Conservation (phyloP, 352 stramenopile genomes). For the Plasmopara viticola region DNA sequence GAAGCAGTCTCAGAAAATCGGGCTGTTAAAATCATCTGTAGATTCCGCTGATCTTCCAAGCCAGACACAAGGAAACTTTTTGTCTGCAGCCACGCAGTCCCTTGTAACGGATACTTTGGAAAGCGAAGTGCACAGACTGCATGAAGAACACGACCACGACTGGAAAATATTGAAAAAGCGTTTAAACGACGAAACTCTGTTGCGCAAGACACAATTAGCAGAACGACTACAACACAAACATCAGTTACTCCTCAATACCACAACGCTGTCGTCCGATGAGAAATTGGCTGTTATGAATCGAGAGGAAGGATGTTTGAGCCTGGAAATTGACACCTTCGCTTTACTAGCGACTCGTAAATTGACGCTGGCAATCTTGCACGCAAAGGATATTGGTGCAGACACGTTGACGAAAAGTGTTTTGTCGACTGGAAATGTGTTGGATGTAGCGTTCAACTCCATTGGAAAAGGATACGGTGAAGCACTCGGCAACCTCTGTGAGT, state of each 20-base stretch:
- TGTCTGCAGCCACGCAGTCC: constrained; percentile 3
- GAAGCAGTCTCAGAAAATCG: constrained; percentile 8
- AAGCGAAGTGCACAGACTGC: constrained; percentile 21
- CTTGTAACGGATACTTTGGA: constrained; percentile 17
- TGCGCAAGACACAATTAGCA: constrained; percentile 27
- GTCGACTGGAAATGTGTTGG: constrained; percentile 13
- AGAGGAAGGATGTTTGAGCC: constrained; percentile 15
- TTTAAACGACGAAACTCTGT: constrained; percentile 25
- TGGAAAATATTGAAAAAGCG: constrained; percentile 25
- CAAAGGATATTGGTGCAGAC: constrained; percentile 8
- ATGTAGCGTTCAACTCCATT: constrained; percentile 14
- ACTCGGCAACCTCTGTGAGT: constrained; percentile 9
- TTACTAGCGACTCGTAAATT: constrained; percentile 11
- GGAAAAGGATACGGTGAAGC: constrained; percentile 16
- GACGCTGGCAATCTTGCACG: constrained; percentile 10
- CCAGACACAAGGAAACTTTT: neutral
- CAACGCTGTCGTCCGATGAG: constrained; percentile 7
- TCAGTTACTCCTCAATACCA: constrained; percentile 10
- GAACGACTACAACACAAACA: constrained; percentile 35
- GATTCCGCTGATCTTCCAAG: neutral
- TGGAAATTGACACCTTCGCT: constrained; percentile 16
- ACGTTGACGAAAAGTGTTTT: constrained; percentile 13
- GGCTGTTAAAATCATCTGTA: neutral
- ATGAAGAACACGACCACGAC: constrained; percentile 29
- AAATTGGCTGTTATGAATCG: constrained; percentile 11